Percentiles rank a stretch among this genome's conserved stretches.
Evolutionary conservation across 148 eudicot species (phyloP).

Genomic region (Fagopyrum homotropicum): DNA sequence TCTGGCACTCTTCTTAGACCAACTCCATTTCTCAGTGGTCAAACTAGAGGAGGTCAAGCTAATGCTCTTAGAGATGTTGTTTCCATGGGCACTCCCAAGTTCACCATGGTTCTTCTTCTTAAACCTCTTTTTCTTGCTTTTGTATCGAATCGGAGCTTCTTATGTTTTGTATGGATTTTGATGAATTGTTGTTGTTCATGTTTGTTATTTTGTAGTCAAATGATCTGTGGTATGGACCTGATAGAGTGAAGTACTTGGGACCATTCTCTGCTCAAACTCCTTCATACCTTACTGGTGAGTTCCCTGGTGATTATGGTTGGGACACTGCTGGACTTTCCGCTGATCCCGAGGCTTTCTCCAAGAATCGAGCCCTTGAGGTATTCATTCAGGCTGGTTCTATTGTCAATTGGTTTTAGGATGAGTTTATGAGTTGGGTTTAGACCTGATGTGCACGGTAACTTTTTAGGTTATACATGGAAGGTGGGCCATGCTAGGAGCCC

Average conservation of each 20-base stretch:
- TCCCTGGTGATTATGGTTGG: constrained; percentile 95
- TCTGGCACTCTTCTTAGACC: constrained; percentile 56
- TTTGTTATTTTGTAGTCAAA: constrained; percentile 34
- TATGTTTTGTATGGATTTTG: not conserved
- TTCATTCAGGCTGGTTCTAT: not conserved
- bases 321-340: constrained; percentile 95
- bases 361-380: constrained; percentile 96
- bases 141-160: not conserved
- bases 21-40: constrained; percentile 70
- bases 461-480: constrained; percentile 71
- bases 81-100: constrained; percentile 50
- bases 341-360: constrained; percentile 91
- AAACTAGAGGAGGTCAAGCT: constrained; percentile 30
- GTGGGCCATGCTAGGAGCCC: constrained; percentile 90
- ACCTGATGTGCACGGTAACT: not conserved
- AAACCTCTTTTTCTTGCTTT: not conserved
- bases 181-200: not conserved
- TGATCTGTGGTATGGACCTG: constrained; percentile 93
- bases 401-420: not conserved
- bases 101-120: constrained; percentile 57
- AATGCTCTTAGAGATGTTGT: constrained; percentile 66
- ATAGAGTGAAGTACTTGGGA: constrained; percentile 80
- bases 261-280: constrained; percentile 97
- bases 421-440: not conserved
- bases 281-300: constrained; percentile 75